These are phyloP conservation scores for Cladosporium austrohemisphaericum DNA, from an alignment of 2,329 filamentous ascomycete species.

Conservation along the genomic window DNA sequence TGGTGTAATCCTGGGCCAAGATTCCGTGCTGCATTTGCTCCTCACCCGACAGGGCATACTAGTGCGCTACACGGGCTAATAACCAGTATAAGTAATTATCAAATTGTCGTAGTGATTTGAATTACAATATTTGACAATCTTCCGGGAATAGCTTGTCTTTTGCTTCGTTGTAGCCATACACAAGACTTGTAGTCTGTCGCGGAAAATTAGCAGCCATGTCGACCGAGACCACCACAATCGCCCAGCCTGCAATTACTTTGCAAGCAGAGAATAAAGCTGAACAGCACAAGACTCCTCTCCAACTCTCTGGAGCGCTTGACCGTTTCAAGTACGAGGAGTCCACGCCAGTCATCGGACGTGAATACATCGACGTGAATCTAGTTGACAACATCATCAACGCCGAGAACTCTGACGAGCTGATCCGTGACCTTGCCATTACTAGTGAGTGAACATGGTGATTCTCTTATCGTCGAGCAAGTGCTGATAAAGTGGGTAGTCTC, in stretches of 20 bases:
- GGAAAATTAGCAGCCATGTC: neutral
- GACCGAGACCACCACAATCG: neutral
- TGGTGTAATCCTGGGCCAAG: neutral
- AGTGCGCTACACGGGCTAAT: too few species aligned
- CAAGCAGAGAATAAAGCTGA: neutral
- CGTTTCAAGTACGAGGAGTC: constrained; percentile 20
- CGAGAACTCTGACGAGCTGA: constrained; percentile 19
- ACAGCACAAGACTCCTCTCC: constrained; percentile 38
- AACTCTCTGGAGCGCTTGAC: constrained; percentile 37
- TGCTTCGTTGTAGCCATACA: neutral
- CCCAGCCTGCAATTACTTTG: neutral
- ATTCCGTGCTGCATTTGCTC: neutral
- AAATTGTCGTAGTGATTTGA: too few species aligned
- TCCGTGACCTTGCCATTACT: constrained; percentile 23
- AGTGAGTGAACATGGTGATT: neutral
- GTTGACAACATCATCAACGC: constrained; percentile 22
- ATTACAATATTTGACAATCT: neutral
- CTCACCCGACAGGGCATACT: neutral
- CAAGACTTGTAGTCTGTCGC: neutral
- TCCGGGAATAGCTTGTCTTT: neutral
- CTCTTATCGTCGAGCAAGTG: neutral
- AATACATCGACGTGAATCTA: constrained; percentile 20
- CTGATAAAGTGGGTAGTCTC: constrained; percentile 19
- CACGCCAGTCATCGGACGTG: constrained; percentile 24
- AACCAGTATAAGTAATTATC: too few species aligned